Percentiles rank a stretch among this genome's conserved stretches.
phyloP scores from a whole-genome alignment of 768 basidiomycete genomes.

The Leccinum imitatum region DNA sequence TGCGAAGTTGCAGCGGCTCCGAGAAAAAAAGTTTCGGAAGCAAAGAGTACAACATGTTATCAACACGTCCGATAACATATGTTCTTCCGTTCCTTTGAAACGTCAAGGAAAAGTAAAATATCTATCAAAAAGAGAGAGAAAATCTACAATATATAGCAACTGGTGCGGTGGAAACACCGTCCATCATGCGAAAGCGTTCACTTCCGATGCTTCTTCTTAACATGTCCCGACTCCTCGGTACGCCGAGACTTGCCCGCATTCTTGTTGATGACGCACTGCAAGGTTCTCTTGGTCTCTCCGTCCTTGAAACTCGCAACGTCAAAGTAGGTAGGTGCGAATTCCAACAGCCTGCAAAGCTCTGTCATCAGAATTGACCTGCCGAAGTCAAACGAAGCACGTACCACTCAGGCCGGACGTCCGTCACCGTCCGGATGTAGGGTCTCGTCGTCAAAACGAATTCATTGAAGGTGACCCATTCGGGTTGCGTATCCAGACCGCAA shows the following conservation, averaged over 20 bases:
- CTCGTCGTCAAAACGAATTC: slow-evolving; percentile 92
- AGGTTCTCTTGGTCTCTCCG: slow-evolving; percentile 67
- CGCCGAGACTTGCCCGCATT: slow-evolving; percentile 40
- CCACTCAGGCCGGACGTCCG: slow-evolving; percentile 88
- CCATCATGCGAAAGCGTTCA: not conserved
- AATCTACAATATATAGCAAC: too few species aligned
- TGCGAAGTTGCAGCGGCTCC: too few species aligned
- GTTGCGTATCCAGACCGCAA: slow-evolving; percentile 82
- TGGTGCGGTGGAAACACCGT: too few species aligned
- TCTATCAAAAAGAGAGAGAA: too few species aligned
- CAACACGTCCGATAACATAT: too few species aligned
- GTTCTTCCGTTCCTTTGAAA: too few species aligned
- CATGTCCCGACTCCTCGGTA: not conserved
- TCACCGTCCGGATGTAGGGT: slow-evolving; percentile 88
- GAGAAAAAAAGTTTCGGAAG: too few species aligned
- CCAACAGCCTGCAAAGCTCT: slow-evolving; percentile 53
- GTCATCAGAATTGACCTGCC: slow-evolving; percentile 1
- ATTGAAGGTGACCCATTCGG: slow-evolving; percentile 92
- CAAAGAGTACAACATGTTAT: too few species aligned
- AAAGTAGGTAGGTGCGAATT: slow-evolving; percentile 65
- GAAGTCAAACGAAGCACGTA: slow-evolving; percentile 33
- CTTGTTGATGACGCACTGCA: slow-evolving; percentile 58
- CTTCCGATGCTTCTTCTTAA: slow-evolving; percentile 21
- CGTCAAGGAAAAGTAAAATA: too few species aligned
- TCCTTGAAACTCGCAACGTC: slow-evolving; percentile 63